Percentiles rank a stretch among this genome's conserved stretches.
Conservation (phyloP, 257 asterid species). For the Solanum dulcamara region DNA sequence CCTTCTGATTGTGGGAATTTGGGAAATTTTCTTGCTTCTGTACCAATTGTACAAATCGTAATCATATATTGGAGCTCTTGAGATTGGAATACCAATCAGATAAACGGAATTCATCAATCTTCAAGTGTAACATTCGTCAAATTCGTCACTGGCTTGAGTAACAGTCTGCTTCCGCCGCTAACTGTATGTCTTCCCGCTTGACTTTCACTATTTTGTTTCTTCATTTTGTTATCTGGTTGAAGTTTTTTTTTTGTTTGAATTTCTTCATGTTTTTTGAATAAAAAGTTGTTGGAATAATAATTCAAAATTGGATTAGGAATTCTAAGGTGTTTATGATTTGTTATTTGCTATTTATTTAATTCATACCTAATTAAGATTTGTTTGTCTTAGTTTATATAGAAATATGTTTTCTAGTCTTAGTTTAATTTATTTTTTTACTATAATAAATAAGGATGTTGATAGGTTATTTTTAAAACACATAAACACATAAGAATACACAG, state of each 20-base stretch:
- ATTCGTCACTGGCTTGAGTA: background rate
- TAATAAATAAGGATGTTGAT: too few relatives aligned
- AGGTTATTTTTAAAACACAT: too few relatives aligned
- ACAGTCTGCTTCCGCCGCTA: background rate
- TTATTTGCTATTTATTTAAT: too few relatives aligned
- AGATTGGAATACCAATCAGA: background rate
- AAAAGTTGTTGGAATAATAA: too few relatives aligned
- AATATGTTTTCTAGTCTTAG: too few relatives aligned
- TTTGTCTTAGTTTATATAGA: too few relatives aligned
- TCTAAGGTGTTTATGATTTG: too few relatives aligned
- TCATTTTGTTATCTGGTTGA: background rate
- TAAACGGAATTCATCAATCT: background rate
- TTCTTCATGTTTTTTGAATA: background rate
- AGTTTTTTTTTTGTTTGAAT: background rate
- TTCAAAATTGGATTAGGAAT: too few relatives aligned
- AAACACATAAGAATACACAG: too few relatives aligned
- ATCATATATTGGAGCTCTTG: background rate
- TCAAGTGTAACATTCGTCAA: background rate
- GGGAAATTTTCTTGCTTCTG: background rate
- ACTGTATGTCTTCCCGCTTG: background rate
- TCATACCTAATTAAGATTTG: too few relatives aligned
- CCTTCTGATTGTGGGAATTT: background rate
- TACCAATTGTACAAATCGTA: background rate
- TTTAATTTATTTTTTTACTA: too few relatives aligned
- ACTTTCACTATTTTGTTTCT: background rate